Percentiles rank a stretch among this genome's conserved stretches.
Conservation (phyloP, 2,329 filamentous ascomycete genomes). For the Escovopsis sp. region DNA sequence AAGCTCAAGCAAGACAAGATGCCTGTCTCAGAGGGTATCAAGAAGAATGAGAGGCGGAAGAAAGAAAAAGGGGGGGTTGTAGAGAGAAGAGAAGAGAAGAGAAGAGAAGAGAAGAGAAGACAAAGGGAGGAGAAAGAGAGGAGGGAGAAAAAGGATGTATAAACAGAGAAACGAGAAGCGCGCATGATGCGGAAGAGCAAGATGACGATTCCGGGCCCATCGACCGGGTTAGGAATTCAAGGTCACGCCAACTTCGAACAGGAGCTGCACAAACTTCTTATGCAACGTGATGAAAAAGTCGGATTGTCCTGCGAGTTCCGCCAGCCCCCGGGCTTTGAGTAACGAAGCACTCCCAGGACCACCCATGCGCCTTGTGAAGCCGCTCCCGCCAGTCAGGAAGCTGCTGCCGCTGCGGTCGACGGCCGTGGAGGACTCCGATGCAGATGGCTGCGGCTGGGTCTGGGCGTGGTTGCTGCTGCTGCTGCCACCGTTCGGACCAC, state of each 20-base stretch:
- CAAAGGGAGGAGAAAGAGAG: neutral
- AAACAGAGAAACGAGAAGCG: neutral
- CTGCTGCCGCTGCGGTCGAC: constrained; percentile 33
- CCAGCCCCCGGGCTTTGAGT: constrained; percentile 44
- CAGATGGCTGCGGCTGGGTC: constrained; percentile 10
- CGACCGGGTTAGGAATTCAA: constrained; percentile 27
- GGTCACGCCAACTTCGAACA: constrained; percentile 43
- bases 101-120: too few relatives aligned
- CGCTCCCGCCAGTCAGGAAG: constrained; percentile 40
- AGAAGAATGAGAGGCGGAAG: neutral
- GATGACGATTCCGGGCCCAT: neutral
- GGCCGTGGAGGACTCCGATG: constrained; percentile 14
- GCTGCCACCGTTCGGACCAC: constrained; percentile 12
- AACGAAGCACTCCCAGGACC: constrained; percentile 40
- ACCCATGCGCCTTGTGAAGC: constrained; percentile 43
- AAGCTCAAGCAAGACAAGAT: neutral
- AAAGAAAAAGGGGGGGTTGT: neutral
- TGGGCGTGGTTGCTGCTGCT: constrained; percentile 4
- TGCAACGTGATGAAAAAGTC: constrained; percentile 57
- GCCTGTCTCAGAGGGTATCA: neutral
- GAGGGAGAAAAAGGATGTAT: neutral
- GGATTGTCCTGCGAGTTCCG: constrained; percentile 50
- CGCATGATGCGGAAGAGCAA: neutral
- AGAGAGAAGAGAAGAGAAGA: neutral
- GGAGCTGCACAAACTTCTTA: constrained; percentile 45